phyloP scores from a whole-genome alignment of 2,329 filamentous ascomycete species.

The Alternaria hordeiaustralica region DNA sequence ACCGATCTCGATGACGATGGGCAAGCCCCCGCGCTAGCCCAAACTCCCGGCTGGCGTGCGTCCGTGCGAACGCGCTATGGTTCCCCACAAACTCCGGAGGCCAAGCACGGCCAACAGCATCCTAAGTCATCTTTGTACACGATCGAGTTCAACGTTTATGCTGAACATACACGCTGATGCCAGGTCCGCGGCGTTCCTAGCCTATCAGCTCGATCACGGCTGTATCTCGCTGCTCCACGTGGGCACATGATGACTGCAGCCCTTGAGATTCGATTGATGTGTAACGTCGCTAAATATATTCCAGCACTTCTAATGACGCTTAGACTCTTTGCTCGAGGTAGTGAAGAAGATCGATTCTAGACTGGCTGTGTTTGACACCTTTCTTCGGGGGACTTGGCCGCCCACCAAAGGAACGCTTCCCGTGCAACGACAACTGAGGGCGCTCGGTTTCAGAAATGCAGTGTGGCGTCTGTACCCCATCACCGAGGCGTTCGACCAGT shows the following conservation, averaged over 20 bases:
- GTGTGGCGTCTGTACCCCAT: not conserved
- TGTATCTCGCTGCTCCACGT: slow-evolving; percentile 8
- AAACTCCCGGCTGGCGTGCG: slow-evolving; percentile 13
- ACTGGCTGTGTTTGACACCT: not conserved
- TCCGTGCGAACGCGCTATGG: slow-evolving; percentile 28
- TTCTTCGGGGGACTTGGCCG: not conserved
- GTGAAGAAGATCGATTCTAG: not conserved
- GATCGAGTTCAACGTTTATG: slow-evolving; percentile 18
- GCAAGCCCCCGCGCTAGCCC: slow-evolving; percentile 5
- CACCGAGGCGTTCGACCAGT: not conserved
- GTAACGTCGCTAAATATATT: slow-evolving; percentile 10
- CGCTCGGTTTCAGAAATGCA: not conserved
- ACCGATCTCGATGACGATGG: slow-evolving; percentile 21
- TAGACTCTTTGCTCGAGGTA: slow-evolving; percentile 1
- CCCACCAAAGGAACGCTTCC: not conserved
- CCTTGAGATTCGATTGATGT: slow-evolving; percentile 2
- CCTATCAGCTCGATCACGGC: not conserved
- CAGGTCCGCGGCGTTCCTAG: slow-evolving; percentile 1
- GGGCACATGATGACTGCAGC: not conserved
- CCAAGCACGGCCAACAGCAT: slow-evolving; percentile 23
- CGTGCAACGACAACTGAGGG: not conserved
- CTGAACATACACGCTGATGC: slow-evolving; percentile 2
- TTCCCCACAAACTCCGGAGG: slow-evolving; percentile 42
- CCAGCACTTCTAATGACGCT: slow-evolving; percentile 17
- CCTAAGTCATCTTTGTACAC: slow-evolving; percentile 11